Evolutionary conservation across 2,329 filamentous ascomycete species (phyloP).

Genomic region (Curvularia hawaiiensis): DNA sequence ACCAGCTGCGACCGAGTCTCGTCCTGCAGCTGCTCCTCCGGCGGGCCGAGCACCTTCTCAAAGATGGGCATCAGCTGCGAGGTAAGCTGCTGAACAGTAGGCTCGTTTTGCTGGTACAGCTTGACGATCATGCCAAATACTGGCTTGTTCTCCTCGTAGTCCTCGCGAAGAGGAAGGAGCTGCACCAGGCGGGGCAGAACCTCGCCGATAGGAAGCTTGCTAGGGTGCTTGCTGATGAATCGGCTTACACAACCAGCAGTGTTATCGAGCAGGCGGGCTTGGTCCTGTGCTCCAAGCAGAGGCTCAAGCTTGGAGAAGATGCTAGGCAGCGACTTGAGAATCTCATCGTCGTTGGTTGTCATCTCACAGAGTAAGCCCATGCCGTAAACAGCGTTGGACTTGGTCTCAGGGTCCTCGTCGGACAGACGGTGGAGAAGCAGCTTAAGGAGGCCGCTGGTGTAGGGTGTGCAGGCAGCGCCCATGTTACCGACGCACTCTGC

Average conservation of each 20-base stretch:
- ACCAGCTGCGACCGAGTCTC: slow-evolving; percentile 71
- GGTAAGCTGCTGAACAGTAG: slow-evolving; percentile 72
- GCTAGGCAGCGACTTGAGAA: slow-evolving; percentile 74
- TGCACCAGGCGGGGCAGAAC: slow-evolving; percentile 81
- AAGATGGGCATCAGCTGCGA: slow-evolving; percentile 72
- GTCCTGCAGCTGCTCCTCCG: slow-evolving; percentile 75
- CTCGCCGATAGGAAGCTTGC: slow-evolving; percentile 77
- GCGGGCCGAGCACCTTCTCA: slow-evolving; percentile 71
- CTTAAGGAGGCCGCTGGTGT: slow-evolving; percentile 77
- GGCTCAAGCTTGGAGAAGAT: slow-evolving; percentile 88
- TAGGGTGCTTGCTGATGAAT: slow-evolving; percentile 90
- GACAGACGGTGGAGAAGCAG: slow-evolving; percentile 83
- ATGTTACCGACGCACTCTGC: slow-evolving; percentile 90
- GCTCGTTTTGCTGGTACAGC: slow-evolving; percentile 75
- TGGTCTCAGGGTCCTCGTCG: slow-evolving; percentile 89
- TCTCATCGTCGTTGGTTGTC: slow-evolving; percentile 74
- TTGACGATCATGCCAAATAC: slow-evolving; percentile 89
- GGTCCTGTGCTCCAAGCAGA: slow-evolving; percentile 75
- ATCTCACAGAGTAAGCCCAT: slow-evolving; percentile 83
- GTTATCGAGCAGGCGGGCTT: slow-evolving; percentile 88
- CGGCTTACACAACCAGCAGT: slow-evolving; percentile 88
- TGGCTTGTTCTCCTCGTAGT: slow-evolving; percentile 95
- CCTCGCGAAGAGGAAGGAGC: slow-evolving; percentile 85
- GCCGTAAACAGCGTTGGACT: slow-evolving; percentile 94
- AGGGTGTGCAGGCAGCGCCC: slow-evolving; percentile 78